Percentiles rank a stretch among this genome's conserved stretches.
Conservation (phyloP, 805 yeast species). For the Cyberlindnera suaveolens region DNA sequence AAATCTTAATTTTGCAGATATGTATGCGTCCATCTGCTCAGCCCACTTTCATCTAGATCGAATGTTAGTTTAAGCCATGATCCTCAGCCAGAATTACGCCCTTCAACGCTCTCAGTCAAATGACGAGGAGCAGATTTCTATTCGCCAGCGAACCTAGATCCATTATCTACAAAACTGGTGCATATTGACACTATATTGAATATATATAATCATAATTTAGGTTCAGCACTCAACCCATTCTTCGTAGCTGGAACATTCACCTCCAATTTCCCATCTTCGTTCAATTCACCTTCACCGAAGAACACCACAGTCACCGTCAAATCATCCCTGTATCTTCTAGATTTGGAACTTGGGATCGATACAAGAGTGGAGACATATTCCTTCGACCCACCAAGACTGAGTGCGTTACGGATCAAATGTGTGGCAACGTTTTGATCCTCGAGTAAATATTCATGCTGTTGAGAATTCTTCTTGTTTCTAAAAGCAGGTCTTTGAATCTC, state of each 20-base stretch:
- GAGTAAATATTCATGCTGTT: slow-evolving; percentile 41
- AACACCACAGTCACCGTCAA: slow-evolving; percentile 93
- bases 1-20: too few relatives aligned
- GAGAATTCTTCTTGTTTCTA: slow-evolving; percentile 39
- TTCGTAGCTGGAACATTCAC: slow-evolving; percentile 52
- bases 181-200: too few relatives aligned
- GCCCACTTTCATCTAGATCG: too few relatives aligned
- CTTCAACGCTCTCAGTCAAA: too few relatives aligned
- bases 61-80: too few relatives aligned
- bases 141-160: too few relatives aligned
- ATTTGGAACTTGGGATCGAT: slow-evolving; percentile 85
- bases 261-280: slow-evolving; percentile 40
- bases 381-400: slow-evolving; percentile 79
- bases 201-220: background rate
- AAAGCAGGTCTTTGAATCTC: slow-evolving; percentile 66
- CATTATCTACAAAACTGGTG: too few relatives aligned
- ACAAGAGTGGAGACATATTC: slow-evolving; percentile 86
- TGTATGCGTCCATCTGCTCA: too few relatives aligned
- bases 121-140: too few relatives aligned
- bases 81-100: too few relatives aligned
- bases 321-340: slow-evolving; percentile 92
- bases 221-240: slow-evolving; percentile 36
- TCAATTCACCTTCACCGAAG: slow-evolving; percentile 52
- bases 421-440: slow-evolving; percentile 90
- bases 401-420: slow-evolving; percentile 88